phyloP scores from a whole-genome alignment of 2,329 filamentous ascomycete species.

The Conoideocrella luteorostrata region DNA sequence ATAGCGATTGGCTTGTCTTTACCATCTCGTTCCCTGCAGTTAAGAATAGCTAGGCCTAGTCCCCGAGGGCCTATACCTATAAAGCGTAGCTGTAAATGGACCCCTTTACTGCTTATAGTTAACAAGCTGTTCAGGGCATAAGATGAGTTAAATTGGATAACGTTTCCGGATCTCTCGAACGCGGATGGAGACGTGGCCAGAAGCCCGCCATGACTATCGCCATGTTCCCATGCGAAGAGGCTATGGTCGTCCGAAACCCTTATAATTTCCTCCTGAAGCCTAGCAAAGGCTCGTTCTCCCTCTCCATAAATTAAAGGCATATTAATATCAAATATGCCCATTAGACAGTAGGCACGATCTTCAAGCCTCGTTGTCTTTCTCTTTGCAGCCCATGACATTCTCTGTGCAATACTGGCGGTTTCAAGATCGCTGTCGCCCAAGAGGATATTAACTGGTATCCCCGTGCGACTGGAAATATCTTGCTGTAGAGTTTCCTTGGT shows the following conservation, averaged over 20 bases:
- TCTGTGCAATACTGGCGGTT: constrained; percentile 11
- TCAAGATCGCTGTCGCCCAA: constrained; percentile 7
- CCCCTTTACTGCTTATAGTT: constrained; percentile 1
- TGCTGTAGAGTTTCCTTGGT: constrained; percentile 15
- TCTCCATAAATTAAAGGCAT: constrained; percentile 15
- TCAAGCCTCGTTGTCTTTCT: constrained; percentile 10
- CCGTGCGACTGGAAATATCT: constrained; percentile 16
- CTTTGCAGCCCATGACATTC: too few relatives aligned
- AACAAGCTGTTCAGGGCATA: too few relatives aligned
- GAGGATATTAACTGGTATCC: constrained; percentile 14
- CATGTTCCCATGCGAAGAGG: background rate
- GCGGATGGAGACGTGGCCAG: background rate
- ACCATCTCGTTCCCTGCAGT: background rate
- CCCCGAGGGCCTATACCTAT: background rate
- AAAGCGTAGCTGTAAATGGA: background rate
- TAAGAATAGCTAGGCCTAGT: constrained; percentile 1
- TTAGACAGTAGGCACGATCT: constrained; percentile 13
- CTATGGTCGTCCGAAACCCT: constrained; percentile 1
- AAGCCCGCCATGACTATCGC: background rate
- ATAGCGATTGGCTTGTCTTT: background rate
- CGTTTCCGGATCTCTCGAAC: background rate
- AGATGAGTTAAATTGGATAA: background rate
- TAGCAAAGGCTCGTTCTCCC: constrained; percentile 4
- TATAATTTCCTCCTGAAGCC: constrained; percentile 2
- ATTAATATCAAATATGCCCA: constrained; percentile 14